Conservation (phyloP, 2,329 filamentous ascomycete species). For the Penicillium brasilianum region DNA sequence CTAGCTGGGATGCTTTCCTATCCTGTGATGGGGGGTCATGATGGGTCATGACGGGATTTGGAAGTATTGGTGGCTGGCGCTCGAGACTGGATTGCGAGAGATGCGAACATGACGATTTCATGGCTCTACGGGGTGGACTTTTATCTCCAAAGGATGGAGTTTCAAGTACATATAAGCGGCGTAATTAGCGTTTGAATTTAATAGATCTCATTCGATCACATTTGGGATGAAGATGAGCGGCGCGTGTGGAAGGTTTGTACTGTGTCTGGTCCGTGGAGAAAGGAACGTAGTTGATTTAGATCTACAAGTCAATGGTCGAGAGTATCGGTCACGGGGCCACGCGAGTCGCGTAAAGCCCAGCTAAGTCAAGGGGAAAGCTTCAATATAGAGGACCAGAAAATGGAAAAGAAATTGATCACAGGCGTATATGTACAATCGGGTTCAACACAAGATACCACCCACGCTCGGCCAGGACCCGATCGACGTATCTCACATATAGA, state of each 20-base stretch:
- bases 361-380: background rate
- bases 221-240: background rate
- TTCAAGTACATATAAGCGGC: constrained; percentile 35
- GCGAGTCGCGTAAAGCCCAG: background rate
- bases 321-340: background rate
- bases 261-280: background rate
- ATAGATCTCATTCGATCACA: constrained; percentile 25
- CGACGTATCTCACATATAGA: constrained; percentile 18
- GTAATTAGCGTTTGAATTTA: constrained; percentile 44
- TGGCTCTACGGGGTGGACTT: constrained; percentile 19
- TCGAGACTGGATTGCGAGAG: constrained; percentile 6
- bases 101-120: constrained; percentile 23
- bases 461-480: constrained; percentile 28
- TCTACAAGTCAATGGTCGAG: background rate
- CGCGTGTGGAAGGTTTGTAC: background rate
- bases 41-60: no score
- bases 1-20: background rate
- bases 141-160: constrained; percentile 18
- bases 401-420: constrained; percentile 28
- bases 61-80: background rate
- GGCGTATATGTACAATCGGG: constrained; percentile 43
- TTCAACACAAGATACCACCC: constrained; percentile 19
- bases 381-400: background rate
- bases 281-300: background rate
- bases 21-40: no score